Base-by-base conservation (phyloP, 2,329 filamentous ascomycete species). In the Fusarium anthophilum region DNA sequence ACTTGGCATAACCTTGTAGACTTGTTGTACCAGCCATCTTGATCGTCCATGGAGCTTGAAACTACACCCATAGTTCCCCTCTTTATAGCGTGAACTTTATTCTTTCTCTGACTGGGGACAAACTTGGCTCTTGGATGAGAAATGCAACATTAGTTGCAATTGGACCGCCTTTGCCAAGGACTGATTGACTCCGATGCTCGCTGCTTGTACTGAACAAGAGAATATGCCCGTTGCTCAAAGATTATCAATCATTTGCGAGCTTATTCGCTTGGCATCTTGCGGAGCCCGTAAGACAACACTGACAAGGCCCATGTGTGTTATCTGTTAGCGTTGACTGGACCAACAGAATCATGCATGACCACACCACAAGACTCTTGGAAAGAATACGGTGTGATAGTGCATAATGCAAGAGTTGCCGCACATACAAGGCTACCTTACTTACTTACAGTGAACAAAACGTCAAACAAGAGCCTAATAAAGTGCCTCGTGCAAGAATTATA, bases 251-350 rank as follows among this genome's bases (percentile, higher is more conserved):
- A 63, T 55, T 69, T 51, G 65, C 28, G 48, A 56, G 30, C 38
- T 64, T 37, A n/a, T 39, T 28, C 30, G 69, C 66, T 70, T 70
- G 50, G 66, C 66, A 64, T 22, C 15, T 18, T 17, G 20, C 39
- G 22, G 41, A 69, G 14, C 63, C 26, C 15, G 24, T 62, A n/a
- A 53, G 35, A 43, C 38, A 56, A 64, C 18, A 30, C 22, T 41
- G n/a, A 37, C 59, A 28, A 44, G 38, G 39, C 35, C 60, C 66
- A 70, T 70, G 67, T 70, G 67, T 66, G 32, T 60, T 66, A 66
- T 70, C 60, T 43, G 17, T 58, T 32, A 63, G 32, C 30, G 39
- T 58, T 70, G 58, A 70, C 66, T 70, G 66, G 67, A 44, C 63
- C 51, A 48, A 54, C 37, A 44, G 28, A 39, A 44, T 30, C 32